Evolutionary conservation across 2,329 filamentous ascomycete species (phyloP), one percentile per base, ranked within the genome.

Genomic region (Beauveria rudraprayagi): DNA sequence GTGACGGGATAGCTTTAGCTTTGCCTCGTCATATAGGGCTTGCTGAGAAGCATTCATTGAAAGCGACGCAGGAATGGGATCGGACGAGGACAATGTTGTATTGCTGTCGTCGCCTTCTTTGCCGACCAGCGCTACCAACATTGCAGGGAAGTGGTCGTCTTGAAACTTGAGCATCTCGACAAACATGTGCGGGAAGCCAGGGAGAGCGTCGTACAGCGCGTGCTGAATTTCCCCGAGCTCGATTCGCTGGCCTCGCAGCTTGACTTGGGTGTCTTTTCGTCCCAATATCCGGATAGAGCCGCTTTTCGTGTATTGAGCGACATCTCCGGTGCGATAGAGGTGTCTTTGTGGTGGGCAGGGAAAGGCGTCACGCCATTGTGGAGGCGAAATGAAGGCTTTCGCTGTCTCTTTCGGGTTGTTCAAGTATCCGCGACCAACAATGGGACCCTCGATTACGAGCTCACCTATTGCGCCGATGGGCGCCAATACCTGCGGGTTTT

Each of bases 201-300:
- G 26, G 22, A 66, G 64, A 4, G 62, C 56, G 16, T 67, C 66
- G 1, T 56, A 63, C 0, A 80, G 71, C 68, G 79, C 75, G 71
- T 64, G 73, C 2, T 62, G 64, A 19, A 65, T 34, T 3, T 51
- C 47, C 28, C 24, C 69, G 3, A 82, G 73, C 70, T 82, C 86
- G 46, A 84, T 75, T 37, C 83, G 71, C 62, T 80, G 84, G 17
- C 86, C 86, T 11, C 79, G 77, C 6, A 87, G 70, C 67, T 87
- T 87, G 50, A 86, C 76, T 66, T 86, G 83, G 0, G 76, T 76
- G 63, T 87, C 83, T 63, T 83, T 83, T 16, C 84, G 75, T 17
- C 80, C 80, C n/a, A 82, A 62, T 44, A 76, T 81, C 0, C 72
- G 66, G 7, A 83, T 65, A 5, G 68, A 68, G 0, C 77, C 76